Percentiles rank a stretch among this genome's conserved stretches.
Conservation (phyloP, 225 moss, liverwort and hornwort species). For the Antitrichia curtipendula region DNA sequence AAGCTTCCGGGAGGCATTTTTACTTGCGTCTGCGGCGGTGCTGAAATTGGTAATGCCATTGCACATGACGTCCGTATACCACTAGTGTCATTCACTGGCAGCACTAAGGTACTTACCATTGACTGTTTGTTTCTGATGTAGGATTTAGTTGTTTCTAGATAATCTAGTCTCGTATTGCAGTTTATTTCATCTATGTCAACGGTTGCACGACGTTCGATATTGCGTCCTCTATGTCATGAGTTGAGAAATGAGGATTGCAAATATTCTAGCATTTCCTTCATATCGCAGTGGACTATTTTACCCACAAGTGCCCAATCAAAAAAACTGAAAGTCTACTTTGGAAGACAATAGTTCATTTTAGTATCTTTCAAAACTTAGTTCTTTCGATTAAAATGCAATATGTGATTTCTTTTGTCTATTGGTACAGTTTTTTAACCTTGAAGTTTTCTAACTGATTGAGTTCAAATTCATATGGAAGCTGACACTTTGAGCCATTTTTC, state of each 20-base stretch:
- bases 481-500: background rate
- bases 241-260: background rate
- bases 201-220: background rate
- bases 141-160: background rate
- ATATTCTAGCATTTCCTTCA: background rate
- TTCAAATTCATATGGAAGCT: background rate
- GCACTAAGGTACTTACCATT: constrained; percentile 61
- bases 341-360: background rate
- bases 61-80: constrained; percentile 66
- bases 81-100: constrained; percentile 90
- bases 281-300: background rate
- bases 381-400: background rate
- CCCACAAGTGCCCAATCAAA: background rate
- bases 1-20: constrained; percentile 79
- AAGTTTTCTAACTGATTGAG: background rate
- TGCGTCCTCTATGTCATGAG: background rate
- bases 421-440: background rate
- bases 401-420: background rate
- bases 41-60: constrained; percentile 83
- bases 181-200: background rate
- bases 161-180: background rate
- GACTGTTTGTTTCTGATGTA: background rate
- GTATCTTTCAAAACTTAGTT: background rate
- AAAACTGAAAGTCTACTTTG: background rate
- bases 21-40: constrained; percentile 83